Evolutionary conservation across 495 filamentous ascomycete genomes (phyloP).

Genomic region (Penicillium bovifimosum): DNA sequence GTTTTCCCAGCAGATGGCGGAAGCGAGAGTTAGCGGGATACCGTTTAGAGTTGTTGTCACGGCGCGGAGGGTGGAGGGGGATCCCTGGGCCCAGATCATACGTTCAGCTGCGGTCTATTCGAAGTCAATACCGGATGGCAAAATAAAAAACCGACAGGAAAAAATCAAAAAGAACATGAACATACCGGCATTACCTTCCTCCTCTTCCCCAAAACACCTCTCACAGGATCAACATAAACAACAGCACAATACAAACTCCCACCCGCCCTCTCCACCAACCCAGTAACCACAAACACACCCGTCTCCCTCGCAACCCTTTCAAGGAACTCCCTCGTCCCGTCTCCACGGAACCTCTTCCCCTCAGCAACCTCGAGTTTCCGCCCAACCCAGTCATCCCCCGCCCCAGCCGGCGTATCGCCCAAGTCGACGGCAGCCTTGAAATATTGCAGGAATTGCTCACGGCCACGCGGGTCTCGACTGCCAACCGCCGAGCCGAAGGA

Average conservation of each 20-base stretch:
- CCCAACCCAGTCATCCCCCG: slow-evolving; percentile 66
- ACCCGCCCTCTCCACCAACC: slow-evolving; percentile 71
- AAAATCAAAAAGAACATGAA: slow-evolving; percentile 20
- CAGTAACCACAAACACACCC: slow-evolving; percentile 72
- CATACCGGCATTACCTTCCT: slow-evolving; percentile 86
- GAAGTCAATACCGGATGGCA: not conserved
- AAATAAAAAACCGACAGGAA: not conserved
- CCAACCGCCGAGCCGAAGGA: slow-evolving; percentile 73
- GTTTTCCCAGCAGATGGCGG: slow-evolving; percentile 96
- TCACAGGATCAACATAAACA: slow-evolving; percentile 71
- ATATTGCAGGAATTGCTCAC: slow-evolving; percentile 80
- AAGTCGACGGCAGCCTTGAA: slow-evolving; percentile 76
- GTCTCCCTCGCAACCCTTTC: slow-evolving; percentile 70
- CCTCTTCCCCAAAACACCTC: slow-evolving; percentile 76
- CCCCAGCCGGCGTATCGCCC: slow-evolving; percentile 75
- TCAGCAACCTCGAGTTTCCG: slow-evolving; percentile 50
- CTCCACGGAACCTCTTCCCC: slow-evolving; percentile 54
- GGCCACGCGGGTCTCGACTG: slow-evolving; percentile 56
- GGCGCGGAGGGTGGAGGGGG: slow-evolving; percentile 71
- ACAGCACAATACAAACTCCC: slow-evolving; percentile 82
- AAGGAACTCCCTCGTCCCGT: slow-evolving; percentile 78
- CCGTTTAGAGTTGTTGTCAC: slow-evolving; percentile 75
- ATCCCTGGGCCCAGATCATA: slow-evolving; percentile 86
- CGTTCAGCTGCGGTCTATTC: slow-evolving; percentile 70
- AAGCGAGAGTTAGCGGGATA: slow-evolving; percentile 68